Conservation (phyloP, 352 stramenopile species). For the Globisporangium nagaii region DNA sequence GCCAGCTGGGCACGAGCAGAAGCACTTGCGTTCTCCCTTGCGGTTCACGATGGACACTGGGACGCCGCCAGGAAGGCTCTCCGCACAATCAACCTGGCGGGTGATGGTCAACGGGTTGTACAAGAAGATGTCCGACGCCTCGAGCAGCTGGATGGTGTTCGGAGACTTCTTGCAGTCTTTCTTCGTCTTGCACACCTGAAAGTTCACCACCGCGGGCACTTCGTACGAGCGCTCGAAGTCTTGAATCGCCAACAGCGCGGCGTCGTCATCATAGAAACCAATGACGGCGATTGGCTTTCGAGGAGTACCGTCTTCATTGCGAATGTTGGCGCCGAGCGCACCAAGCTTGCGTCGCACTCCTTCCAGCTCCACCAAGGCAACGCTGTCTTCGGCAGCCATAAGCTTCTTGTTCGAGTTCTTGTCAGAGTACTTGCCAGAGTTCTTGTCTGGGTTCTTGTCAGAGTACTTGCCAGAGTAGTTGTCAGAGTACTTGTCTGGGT, state of each 20-base stretch:
- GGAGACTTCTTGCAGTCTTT: slow-evolving; percentile 19
- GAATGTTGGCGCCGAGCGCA: too few species aligned
- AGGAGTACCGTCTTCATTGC: too few species aligned
- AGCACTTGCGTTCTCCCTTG: slow-evolving; percentile 36
- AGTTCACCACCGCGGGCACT: slow-evolving; percentile 1
- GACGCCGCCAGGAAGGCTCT: slow-evolving; percentile 26
- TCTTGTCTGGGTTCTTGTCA: too few species aligned
- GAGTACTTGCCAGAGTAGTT: too few species aligned
- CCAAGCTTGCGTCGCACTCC: slow-evolving; percentile 1
- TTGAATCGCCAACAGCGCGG: slow-evolving; percentile 6
- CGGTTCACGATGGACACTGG: slow-evolving; percentile 41
- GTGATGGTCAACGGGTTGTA: slow-evolving; percentile 56
- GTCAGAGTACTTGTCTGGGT: too few species aligned
- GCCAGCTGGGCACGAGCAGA: slow-evolving; percentile 44
- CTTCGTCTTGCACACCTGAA: slow-evolving; percentile 15
- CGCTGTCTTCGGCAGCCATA: slow-evolving; percentile 9
- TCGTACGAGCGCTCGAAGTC: slow-evolving; percentile 5
- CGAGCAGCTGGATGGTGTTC: slow-evolving; percentile 27
- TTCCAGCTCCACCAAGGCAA: background rate
- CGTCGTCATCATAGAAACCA: slow-evolving; percentile 12
- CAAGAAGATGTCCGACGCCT: slow-evolving; percentile 45
- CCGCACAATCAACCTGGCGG: slow-evolving; percentile 27
- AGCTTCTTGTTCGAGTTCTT: slow-evolving; percentile 7
- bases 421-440: background rate
- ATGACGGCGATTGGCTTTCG: slow-evolving; percentile 9